Conservation (phyloP, 208 protist species). For the Trypanosoma conorhini region DNA sequence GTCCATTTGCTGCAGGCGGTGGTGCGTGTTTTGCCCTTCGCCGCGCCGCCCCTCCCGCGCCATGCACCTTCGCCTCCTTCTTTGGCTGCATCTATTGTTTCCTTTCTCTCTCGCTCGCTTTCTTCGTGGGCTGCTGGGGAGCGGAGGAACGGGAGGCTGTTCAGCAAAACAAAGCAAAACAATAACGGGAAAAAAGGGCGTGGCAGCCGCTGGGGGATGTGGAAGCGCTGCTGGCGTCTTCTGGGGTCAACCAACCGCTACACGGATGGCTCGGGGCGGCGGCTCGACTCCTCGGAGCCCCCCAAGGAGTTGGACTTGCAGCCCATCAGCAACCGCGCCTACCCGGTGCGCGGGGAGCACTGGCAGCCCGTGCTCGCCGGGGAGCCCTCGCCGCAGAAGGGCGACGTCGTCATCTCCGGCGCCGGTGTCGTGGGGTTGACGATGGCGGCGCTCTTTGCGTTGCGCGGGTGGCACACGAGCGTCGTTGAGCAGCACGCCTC, state of each 20-base stretch:
- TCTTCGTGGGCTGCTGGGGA: no score
- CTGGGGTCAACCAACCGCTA: constrained; percentile 87
- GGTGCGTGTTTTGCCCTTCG: no score
- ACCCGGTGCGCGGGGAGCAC: constrained; percentile 72
- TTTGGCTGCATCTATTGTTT: not conserved
- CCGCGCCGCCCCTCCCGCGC: no score
- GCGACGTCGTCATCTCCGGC: constrained; percentile 84
- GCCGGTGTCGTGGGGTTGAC: constrained; percentile 83
- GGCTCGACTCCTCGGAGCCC: constrained; percentile 50
- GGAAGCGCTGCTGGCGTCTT: constrained; percentile 40
- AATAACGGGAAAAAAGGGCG: constrained; percentile 3
- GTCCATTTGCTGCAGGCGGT: not conserved
- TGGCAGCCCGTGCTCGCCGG: constrained; percentile 78
- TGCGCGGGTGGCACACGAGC: constrained; percentile 89
- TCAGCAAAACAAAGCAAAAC: no score
- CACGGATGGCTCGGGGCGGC: constrained; percentile 80
- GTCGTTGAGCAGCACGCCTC: constrained; percentile 64
- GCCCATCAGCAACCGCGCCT: constrained; percentile 88
- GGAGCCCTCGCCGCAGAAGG: constrained; percentile 78
- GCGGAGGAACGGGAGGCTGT: no score
- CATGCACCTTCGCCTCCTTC: not conserved
- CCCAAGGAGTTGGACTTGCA: constrained; percentile 73
- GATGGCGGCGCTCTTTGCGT: constrained; percentile 58
- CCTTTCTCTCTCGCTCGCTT: not conserved
- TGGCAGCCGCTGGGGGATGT: constrained; percentile 30